A percentile compares a stretch with the other conserved stretches of the same genome.
These are phyloP conservation scores for Blastobotrys attinorum DNA, from an alignment of 805 yeast genomes.

Conservation along the genomic window DNA sequence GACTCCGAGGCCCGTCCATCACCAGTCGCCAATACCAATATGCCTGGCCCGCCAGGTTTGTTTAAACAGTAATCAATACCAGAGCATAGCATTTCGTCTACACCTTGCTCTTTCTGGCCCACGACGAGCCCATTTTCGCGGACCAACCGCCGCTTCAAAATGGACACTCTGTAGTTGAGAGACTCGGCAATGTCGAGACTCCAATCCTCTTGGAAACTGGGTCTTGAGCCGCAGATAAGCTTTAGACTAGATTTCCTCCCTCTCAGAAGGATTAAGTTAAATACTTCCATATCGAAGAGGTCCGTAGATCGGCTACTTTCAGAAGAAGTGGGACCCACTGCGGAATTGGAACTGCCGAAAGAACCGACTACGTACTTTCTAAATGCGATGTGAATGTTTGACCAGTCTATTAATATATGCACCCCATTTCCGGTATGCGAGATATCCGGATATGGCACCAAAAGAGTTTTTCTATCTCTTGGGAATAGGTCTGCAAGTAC, in stretches of 20 bases:
- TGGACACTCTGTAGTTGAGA: neutral
- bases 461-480: constrained; percentile 5
- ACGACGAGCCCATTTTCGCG: neutral
- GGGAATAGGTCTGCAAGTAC: constrained; percentile 6
- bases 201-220: neutral
- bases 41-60: neutral
- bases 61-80: neutral
- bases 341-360: neutral
- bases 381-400: constrained; percentile 7
- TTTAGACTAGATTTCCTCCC: constrained; percentile 5
- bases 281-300: constrained; percentile 3
- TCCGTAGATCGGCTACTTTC: neutral
- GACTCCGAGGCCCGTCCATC: constrained; percentile 9
- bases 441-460: constrained; percentile 5
- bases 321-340: neutral
- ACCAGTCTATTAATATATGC: constrained; percentile 9
- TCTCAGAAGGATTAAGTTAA: constrained; percentile 6
- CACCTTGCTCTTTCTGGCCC: constrained; percentile 9
- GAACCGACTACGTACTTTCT: neutral
- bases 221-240: constrained; percentile 3
- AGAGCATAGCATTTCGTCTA: constrained; percentile 8
- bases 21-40: constrained; percentile 11
- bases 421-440: neutral
- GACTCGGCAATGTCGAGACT: neutral
- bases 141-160: neutral